phyloP scores from a whole-genome alignment of 257 asterid species.

The Fraxinus cuspidata region DNA sequence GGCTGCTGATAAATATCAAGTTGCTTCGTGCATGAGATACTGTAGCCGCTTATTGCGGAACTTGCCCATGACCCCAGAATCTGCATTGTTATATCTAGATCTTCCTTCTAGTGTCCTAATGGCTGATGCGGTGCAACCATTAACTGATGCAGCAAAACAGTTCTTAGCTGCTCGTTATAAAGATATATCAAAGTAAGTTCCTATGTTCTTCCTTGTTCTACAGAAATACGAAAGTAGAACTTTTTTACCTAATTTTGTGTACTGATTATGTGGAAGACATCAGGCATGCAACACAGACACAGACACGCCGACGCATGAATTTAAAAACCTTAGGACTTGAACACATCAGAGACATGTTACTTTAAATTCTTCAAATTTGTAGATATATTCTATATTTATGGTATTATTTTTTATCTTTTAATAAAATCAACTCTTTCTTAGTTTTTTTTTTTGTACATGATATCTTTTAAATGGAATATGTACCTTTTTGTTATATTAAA shows the following conservation, averaged over 20 bases:
- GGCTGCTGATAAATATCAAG: constrained; percentile 99
- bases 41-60: constrained; percentile 80
- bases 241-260: not conserved
- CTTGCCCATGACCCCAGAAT: constrained; percentile 87
- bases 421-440: too few relatives aligned
- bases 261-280: not conserved
- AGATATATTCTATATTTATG: not conserved
- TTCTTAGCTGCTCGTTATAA: constrained; percentile 75
- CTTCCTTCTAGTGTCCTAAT: constrained; percentile 84
- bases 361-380: not conserved
- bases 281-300: too few relatives aligned
- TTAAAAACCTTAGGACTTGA: not conserved
- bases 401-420: too few relatives aligned
- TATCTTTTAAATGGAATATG: too few relatives aligned
- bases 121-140: constrained; percentile 97
- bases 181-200: constrained; percentile 74
- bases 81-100: constrained; percentile 83
- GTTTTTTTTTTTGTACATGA: too few relatives aligned
- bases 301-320: not conserved
- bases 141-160: constrained; percentile 88
- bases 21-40: constrained; percentile 95
- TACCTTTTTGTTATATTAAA: too few relatives aligned
- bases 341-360: not conserved
- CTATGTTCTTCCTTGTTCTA: not conserved
- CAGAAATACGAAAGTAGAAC: not conserved